Base-by-base conservation (phyloP, 2,329 filamentous ascomycete genomes). In the Bertia moriformis region DNA sequence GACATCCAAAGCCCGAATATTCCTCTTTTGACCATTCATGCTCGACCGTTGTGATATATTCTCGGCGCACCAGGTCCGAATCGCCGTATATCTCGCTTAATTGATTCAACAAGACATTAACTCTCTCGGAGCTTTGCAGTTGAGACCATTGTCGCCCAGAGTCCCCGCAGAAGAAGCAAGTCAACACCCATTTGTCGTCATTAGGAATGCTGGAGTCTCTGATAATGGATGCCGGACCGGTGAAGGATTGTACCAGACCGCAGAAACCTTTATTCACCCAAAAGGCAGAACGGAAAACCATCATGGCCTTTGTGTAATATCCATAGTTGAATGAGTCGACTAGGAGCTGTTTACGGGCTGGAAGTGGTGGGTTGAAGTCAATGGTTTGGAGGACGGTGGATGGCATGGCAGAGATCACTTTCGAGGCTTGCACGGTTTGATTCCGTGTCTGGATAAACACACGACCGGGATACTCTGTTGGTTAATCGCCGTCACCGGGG, bases 271-370 rank as follows among this genome's bases (percentile, higher is more conserved):
- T 51, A 1, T 43, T 41, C 18, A 42, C 36, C 1, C 38, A 42
- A 4, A 37, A 19, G 3, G 19, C 15, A 3, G 48, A 39, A 33
- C 47, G 45, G 41, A 48, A 45, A 40, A 55, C 51, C 22, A 53
- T 46, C 33, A 56, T 57, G 3, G 49, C 43, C 4, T 48, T 46
- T 14, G 45, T 39, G 44, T 55, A 57, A 17, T 52, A 27, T n/a
- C 22, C 46, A 37, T 57, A 52, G 3, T 50, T 51, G 1, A 37
- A 18, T 1, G 38, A 18, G n/a, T 50, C 43, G 2, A 50, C 55
- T 29, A 48, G 22, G 22, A 27, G 42, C 15, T 48, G 44, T 18
- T 48, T 48, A 7, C 51, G 19, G 2, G 45, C 27, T 2, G 40
- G 37, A 1, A 58, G 39, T 2, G 53, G 48, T 19, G 52, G 52